These are phyloP conservation scores for Mycena latifolia DNA, from an alignment of 768 basidiomycete species.

Conservation along the genomic window DNA sequence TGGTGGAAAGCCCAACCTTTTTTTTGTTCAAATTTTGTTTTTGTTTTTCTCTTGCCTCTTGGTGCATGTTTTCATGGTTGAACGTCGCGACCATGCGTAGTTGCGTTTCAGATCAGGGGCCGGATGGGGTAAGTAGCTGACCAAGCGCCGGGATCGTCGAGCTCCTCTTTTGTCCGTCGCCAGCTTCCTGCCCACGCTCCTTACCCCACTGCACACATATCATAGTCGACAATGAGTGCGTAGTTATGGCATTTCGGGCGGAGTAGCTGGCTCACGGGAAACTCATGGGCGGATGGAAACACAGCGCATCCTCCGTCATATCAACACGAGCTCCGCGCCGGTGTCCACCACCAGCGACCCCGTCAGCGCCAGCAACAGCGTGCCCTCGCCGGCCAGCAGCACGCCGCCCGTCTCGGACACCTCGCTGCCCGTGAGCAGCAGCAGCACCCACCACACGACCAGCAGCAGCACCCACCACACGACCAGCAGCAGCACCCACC, in stretches of 20 bases:
- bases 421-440: too few relatives aligned
- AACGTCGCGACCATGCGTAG: background rate
- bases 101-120: background rate
- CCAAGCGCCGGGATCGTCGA: background rate
- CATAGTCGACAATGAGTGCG: conserved; percentile 15
- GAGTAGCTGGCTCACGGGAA: too few relatives aligned
- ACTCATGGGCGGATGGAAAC: too few relatives aligned
- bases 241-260: background rate
- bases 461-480: conserved; percentile 3
- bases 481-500: background rate
- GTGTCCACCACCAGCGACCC: background rate
- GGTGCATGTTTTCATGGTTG: too few relatives aligned
- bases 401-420: too few relatives aligned
- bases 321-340: background rate
- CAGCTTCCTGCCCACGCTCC: conserved; percentile 17
- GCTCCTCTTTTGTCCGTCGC: background rate
- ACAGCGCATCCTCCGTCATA: background rate
- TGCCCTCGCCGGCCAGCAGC: too few relatives aligned
- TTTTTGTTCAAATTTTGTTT: too few relatives aligned
- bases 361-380: background rate
- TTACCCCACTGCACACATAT: conserved; percentile 33
- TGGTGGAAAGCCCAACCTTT: too few relatives aligned
- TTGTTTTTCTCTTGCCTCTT: too few relatives aligned
- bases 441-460: too few relatives aligned
- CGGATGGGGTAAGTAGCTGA: background rate